Evolutionary conservation across 2,329 filamentous ascomycete species (phyloP), one percentile per base, ranked within the genome.

Genomic region (Ascocoryne sarcoides): DNA sequence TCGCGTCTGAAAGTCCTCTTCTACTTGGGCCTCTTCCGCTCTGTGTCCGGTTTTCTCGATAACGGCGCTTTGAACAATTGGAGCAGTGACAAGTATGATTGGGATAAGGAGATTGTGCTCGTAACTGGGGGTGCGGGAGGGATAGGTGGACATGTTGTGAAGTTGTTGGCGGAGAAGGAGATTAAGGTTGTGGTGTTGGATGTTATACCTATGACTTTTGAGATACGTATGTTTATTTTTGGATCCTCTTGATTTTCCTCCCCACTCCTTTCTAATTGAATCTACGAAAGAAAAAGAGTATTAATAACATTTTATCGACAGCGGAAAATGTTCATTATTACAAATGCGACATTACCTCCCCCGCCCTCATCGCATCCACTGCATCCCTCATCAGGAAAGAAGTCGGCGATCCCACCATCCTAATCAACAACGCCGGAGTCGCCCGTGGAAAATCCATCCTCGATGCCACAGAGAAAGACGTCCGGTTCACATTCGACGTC

Each of bases 121-220:
- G 70, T 89, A 15, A 89, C 84, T 0, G 84, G 85, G 5, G 84
- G 84, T 5, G 77, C 79, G 31, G 75, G 76, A 41, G 84, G 84
- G 0, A 87, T 90, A 53, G 84, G 84, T 10, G 75, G 71, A 15
- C 64, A 71, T 28, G 69, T 86, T 3, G 82, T 82, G 10, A 68
- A 70, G 48, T 59, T 80, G 39, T 66, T 92, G n/a, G 78, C 76
- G 0, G 73, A 79, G 57, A 66, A 64, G 45, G 75, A 73, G 1
- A 67, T 84, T 50, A 82, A 75, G 48, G 79, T 88, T 23, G 79
- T 79, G 0, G 78, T 88, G 2, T 59, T 89, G 26, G 84, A 90
- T 62, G 69, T 85, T 23, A 76, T 82, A 51, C 68, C 70, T 4
- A 62, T 79, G 61, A 72, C 69, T 15, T 80, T 71, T 52, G 58